phyloP scores from a whole-genome alignment of 2,329 filamentous ascomycete species.

The Aspergillus thermomutatus region DNA sequence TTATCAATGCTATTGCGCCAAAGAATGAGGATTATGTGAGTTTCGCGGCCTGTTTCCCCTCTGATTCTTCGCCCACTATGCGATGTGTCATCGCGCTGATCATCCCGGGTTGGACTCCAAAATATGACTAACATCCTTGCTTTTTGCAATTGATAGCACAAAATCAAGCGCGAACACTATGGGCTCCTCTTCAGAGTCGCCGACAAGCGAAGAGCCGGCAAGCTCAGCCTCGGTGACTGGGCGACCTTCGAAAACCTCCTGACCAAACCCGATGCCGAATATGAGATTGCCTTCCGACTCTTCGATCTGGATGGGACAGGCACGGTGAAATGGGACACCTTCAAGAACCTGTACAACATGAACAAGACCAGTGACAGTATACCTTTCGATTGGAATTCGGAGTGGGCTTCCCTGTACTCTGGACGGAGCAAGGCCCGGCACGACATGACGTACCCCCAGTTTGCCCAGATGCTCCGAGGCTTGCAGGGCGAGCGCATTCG shows the following conservation, averaged over 20 bases:
- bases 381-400: constrained; percentile 94
- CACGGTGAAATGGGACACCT: constrained; percentile 82
- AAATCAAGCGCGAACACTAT: constrained; percentile 96
- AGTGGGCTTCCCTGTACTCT: constrained; percentile 94
- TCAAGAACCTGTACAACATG: constrained; percentile 77
- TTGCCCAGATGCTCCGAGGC: constrained; percentile 95
- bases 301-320: constrained; percentile 86
- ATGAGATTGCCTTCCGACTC: constrained; percentile 95
- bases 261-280: constrained; percentile 91
- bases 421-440: constrained; percentile 84
- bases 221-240: constrained; percentile 81
- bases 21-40: constrained; percentile 86
- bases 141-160: constrained; percentile 63
- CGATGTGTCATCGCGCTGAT: constrained; percentile 14
- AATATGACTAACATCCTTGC: constrained; percentile 15
- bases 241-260: constrained; percentile 90
- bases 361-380: constrained; percentile 84
- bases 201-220: constrained; percentile 71
- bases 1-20: constrained; percentile 86
- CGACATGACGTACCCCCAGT: constrained; percentile 90
- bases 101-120: background rate
- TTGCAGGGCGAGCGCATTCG: constrained; percentile 93
- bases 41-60: constrained; percentile 19
- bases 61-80: constrained; percentile 1
- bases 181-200: constrained; percentile 88